Percentiles rank a stretch among this genome's conserved stretches.
phyloP scores from a whole-genome alignment of 2,329 filamentous ascomycete species.

The Colletotrichum karsti region DNA sequence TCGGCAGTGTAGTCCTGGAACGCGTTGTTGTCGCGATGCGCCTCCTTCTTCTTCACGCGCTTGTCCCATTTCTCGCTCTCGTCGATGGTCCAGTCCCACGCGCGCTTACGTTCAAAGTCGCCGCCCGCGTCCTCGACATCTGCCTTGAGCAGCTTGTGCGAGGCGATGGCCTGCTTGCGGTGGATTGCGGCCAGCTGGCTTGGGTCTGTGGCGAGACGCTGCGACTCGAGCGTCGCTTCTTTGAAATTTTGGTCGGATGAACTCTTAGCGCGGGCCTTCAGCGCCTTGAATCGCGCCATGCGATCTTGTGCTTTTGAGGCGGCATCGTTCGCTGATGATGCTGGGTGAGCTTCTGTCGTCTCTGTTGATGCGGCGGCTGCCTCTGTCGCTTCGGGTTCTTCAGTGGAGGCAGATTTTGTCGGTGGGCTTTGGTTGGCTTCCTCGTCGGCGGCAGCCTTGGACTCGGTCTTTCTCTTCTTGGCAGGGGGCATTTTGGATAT shows the following conservation, averaged over 20 bases:
- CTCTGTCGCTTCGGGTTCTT: conserved; percentile 29
- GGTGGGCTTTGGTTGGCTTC: conserved; percentile 19
- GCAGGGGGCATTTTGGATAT: conserved; percentile 46
- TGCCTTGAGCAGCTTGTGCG: conserved; percentile 92
- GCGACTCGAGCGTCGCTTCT: conserved; percentile 84
- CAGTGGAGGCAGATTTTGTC: conserved; percentile 24
- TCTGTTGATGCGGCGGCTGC: conserved; percentile 32
- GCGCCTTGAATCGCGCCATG: conserved; percentile 84
- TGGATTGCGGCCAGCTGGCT: conserved; percentile 80
- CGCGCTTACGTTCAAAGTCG: conserved; percentile 96
- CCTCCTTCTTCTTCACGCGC: conserved; percentile 85
- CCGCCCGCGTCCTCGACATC: conserved; percentile 86
- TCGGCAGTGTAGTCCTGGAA: conserved; percentile 92
- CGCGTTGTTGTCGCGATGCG: conserved; percentile 83
- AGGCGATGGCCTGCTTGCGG: conserved; percentile 86
- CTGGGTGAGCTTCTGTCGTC: conserved; percentile 27
- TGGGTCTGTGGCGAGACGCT: conserved; percentile 81
- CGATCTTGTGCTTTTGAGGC: conserved; percentile 68
- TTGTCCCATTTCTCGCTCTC: conserved; percentile 95
- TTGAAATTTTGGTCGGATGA: conserved; percentile 80
- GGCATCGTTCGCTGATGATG: conserved; percentile 34
- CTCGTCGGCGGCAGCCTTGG: conserved; percentile 30
- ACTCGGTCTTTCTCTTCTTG: conserved; percentile 54
- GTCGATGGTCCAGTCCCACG: conserved; percentile 98
- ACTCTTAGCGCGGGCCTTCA: conserved; percentile 81